Base-by-base conservation (phyloP, 2,329 filamentous ascomycete genomes). In the Salinomyces thailandicus region DNA sequence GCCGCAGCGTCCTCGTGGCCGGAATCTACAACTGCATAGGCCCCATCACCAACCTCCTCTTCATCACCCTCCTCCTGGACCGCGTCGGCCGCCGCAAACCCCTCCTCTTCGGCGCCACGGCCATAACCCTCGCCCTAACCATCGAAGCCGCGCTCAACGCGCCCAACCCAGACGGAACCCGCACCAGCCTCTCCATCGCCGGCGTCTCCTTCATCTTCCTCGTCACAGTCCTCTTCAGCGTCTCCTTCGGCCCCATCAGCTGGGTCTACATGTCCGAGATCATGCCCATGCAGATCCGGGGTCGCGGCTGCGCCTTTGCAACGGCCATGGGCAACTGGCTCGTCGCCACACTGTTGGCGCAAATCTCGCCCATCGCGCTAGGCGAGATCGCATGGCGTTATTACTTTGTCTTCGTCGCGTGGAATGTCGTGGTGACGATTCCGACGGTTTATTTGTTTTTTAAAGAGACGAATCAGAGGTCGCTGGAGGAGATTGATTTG, bases 211-310 rank as follows among this genome's bases (percentile, higher is more conserved):
- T 81, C 58, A 56, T 81, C n/a, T 81, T 80, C 52, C 66, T 52
- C 3, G 73, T 77, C 35, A 71, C 72, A 15, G 64, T 70, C 11
- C 69, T 76, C 46, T 79, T 77, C 46, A 73, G 71, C 4, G 50
- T 75, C 29, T 75, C 72, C 1, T 77, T 74, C 59, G 70, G 74
- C 2, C 71, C 73, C 3, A 68, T 72, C 50, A 68, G 64, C 0
- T 80, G 76, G 75, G 65, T 80, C 1, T 81, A 81, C 54, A 75
- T 76, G 53, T 69, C 71, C 12, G 78, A 81, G 54, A 68, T 67
- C 13, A 67, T 65, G 49, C 65, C 62, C 3, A 66, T 54, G n/a
- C 55, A 62, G 38, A 44, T 63, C 11, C 55, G 61, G 3, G 71
- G 71, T 5, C 64, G 68, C 15, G 73, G 73, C 2, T 71, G 67